Percentiles rank a stretch among this genome's conserved stretches.
These are phyloP conservation scores for Stemphylium beticola DNA, from an alignment of 2,329 filamentous ascomycete species.

Conservation along the genomic window DNA sequence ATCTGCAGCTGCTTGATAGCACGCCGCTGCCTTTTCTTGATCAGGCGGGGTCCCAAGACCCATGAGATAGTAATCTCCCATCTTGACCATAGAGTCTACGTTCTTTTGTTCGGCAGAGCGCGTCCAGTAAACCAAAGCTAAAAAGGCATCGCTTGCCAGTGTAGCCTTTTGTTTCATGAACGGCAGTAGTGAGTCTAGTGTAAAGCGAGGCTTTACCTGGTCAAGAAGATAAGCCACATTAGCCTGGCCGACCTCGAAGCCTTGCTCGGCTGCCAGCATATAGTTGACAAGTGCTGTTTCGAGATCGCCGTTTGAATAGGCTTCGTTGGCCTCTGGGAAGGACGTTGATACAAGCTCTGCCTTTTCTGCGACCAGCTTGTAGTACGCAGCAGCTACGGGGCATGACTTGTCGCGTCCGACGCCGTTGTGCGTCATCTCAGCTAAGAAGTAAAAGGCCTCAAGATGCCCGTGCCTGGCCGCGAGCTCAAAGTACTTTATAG, in stretches of 20 bases:
- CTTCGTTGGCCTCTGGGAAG: conserved; percentile 81
- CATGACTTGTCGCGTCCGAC: conserved; percentile 82
- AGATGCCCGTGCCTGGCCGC: conserved; percentile 83
- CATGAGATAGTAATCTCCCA: conserved; percentile 94
- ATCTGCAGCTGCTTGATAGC: conserved; percentile 91
- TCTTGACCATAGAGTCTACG: conserved; percentile 92
- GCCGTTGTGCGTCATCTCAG: conserved; percentile 82
- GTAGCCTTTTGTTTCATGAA: conserved; percentile 51
- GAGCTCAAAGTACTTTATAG: conserved; percentile 85
- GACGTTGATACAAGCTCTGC: conserved; percentile 85
- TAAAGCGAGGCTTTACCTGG: conserved; percentile 58
- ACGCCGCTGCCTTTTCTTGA: conserved; percentile 85
- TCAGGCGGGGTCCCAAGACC: conserved; percentile 75
- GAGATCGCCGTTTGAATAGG: conserved; percentile 78
- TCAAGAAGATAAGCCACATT: conserved; percentile 90
- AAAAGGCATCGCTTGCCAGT: conserved; percentile 62
- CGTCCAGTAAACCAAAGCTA: conserved; percentile 93
- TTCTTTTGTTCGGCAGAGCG: conserved; percentile 92
- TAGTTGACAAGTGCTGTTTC: conserved; percentile 82
- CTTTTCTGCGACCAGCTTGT: conserved; percentile 88
- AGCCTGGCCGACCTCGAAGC: conserved; percentile 86
- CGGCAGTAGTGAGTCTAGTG: conserved; percentile 62
- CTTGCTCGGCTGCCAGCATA: conserved; percentile 89
- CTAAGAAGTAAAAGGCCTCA: conserved; percentile 90
- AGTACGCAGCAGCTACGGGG: conserved; percentile 77